Evolutionary conservation across 768 basidiomycete genomes (phyloP).

Genomic region (Austroboletus festivus): DNA sequence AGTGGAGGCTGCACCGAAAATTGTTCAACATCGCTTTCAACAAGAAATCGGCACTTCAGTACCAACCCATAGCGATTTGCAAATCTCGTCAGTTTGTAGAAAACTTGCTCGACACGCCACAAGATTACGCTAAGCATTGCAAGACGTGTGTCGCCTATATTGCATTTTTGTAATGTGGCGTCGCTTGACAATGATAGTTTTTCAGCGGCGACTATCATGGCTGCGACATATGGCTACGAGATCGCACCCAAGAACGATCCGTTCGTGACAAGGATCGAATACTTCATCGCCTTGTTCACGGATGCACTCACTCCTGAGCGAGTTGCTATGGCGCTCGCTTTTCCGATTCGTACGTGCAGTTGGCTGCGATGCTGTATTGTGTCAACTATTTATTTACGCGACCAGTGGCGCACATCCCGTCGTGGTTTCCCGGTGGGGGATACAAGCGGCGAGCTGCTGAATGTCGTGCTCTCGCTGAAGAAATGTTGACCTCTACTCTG

Average conservation of each 20-base stretch:
- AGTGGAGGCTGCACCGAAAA: slow-evolving; percentile 32
- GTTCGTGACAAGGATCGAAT: slow-evolving; percentile 21
- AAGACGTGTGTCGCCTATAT: slow-evolving; percentile 21
- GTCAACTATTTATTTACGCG: not conserved
- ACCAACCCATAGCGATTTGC: slow-evolving; percentile 11
- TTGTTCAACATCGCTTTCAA: slow-evolving; percentile 20
- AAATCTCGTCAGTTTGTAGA: slow-evolving; percentile 23
- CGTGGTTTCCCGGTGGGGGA: slow-evolving; percentile 34
- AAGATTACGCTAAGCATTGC: slow-evolving; percentile 15
- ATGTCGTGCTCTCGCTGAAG: slow-evolving; percentile 20
- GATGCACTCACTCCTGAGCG: slow-evolving; percentile 20
- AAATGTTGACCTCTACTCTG: slow-evolving; percentile 20
- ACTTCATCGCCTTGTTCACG: slow-evolving; percentile 9
- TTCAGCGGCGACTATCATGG: slow-evolving; percentile 24
- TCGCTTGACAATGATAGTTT: slow-evolving; percentile 12
- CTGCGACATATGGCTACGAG: slow-evolving; percentile 25
- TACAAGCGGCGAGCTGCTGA: slow-evolving; percentile 19
- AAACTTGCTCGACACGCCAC: slow-evolving; percentile 20
- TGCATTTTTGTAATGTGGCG: too few species aligned
- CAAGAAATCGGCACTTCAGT: slow-evolving; percentile 11
- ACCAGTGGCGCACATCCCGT: slow-evolving; percentile 27
- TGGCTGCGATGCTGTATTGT: not conserved
- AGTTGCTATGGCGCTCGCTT: slow-evolving; percentile 15
- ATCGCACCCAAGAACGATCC: slow-evolving; percentile 23
- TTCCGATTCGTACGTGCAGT: slow-evolving; percentile 26